Base-by-base conservation (phyloP, 805 yeast species). In the Ogataea salicorniae region DNA sequence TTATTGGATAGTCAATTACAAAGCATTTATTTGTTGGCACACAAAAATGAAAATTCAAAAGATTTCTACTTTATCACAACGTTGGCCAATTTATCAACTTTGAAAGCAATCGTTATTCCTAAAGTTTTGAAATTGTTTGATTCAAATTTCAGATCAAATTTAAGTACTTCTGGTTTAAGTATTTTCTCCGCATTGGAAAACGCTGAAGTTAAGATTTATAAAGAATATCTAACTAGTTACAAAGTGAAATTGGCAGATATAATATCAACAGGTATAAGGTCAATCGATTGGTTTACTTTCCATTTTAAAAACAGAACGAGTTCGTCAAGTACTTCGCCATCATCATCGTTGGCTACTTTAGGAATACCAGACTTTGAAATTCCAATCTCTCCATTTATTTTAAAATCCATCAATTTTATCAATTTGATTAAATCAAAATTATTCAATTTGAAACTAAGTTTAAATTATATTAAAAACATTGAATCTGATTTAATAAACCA, bases 121-220 rank as follows among this genome's bases (percentile, higher is more conserved):
- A 60, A 64, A 20, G 62, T 80, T 17, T 58, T 81, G 14, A 72
- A 70, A 42, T 64, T 66, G 45, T 82, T 79, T 57, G 84, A 82
- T 52, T 58, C 66, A 6, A 67, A 69, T 2, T 81, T 83, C 51
- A 75, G 74, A 37, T 68, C 77, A 17, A 68, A 71, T 9, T 54
- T 78, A 26, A 64, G 71, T 6, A 68, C 70, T 6, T 68, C 72
- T 23, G 67, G 74, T 15, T 54, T 76, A 26, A 72, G 74, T n/a
- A 60, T 82, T 1, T 74, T 71, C 47, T 61, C 67, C 7, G 63
- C 73, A 4, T 55, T 81, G 45, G 73, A 71, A 17, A 71, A 72
- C 45, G 68, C 78, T 61, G 85, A 81, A 51, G 61, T 68, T 13
- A 74, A 76, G 1, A 68, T 84, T 5, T 81, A 82, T 54, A 76